A percentile compares a stretch with the other conserved stretches of the same genome.
These are phyloP conservation scores for Heliamphora pulchella DNA, from an alignment of 179 eudicot genomes.

Conservation along the genomic window DNA sequence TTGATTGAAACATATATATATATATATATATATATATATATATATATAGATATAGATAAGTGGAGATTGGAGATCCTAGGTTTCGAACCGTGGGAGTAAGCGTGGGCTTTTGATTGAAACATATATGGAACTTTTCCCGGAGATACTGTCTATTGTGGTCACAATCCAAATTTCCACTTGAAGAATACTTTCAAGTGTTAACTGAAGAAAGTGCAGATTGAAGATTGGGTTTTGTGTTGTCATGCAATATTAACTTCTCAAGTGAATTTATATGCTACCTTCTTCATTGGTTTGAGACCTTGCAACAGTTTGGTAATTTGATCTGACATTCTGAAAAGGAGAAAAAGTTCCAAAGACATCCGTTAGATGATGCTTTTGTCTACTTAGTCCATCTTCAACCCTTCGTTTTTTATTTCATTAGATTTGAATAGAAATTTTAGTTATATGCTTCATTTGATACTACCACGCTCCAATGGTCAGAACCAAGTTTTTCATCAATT, in stretches of 20 bases:
- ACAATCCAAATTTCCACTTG: not conserved
- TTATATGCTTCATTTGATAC: too few species aligned
- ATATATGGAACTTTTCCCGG: not conserved
- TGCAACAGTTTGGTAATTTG: constrained; percentile 47
- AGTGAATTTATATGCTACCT: constrained; percentile 14
- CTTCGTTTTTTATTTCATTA: too few species aligned
- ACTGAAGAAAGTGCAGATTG: not conserved
- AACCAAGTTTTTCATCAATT: too few species aligned
- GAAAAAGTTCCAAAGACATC: not conserved
- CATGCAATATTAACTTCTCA: not conserved
- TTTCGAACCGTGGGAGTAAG: too few species aligned
- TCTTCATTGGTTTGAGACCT: constrained; percentile 28
- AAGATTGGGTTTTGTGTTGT: not conserved
- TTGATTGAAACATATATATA: too few species aligned
- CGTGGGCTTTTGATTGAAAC: too few species aligned
- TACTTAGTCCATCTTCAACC: too few species aligned
- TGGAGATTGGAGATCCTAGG: too few species aligned
- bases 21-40: too few species aligned
- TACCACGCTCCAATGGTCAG: too few species aligned
- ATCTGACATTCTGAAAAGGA: constrained; percentile 62
- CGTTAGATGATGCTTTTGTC: not conserved
- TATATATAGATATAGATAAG: too few species aligned
- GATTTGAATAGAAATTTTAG: too few species aligned
- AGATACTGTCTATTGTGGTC: not conserved
- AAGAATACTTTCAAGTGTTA: not conserved